Evolutionary conservation across 148 eudicot genomes (phyloP).

Genomic region (Vaccinium vitisidaea): DNA sequence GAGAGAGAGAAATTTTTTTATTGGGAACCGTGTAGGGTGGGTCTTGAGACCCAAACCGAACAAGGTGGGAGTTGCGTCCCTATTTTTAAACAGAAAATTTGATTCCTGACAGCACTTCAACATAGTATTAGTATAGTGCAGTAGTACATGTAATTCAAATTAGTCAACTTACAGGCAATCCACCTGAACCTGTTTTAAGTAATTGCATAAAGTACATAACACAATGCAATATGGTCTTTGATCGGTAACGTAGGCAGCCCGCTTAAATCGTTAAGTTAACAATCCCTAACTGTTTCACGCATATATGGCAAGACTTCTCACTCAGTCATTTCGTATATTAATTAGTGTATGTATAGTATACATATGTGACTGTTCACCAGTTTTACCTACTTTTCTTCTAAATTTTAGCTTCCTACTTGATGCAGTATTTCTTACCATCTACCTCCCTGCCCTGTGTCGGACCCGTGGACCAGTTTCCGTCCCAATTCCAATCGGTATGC

Average conservation of each 20-base stretch:
- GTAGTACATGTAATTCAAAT: too few relatives aligned
- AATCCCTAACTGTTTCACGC: background rate
- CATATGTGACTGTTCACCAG: constrained; percentile 12
- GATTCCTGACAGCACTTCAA: too few relatives aligned
- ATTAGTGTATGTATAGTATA: background rate
- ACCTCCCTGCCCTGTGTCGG: background rate
- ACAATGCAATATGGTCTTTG: background rate
- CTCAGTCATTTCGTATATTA: background rate
- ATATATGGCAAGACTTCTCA: background rate
- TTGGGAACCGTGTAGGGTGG: too few relatives aligned
- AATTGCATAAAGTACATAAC: background rate
- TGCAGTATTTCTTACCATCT: background rate
- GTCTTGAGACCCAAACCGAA: too few relatives aligned
- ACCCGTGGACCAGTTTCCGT: background rate
- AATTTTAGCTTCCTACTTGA: background rate
- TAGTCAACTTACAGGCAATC: too few relatives aligned
- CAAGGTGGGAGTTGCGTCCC: too few relatives aligned
- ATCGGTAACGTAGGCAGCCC: background rate
- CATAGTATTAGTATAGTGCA: too few relatives aligned
- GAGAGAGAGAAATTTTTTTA: too few relatives aligned
- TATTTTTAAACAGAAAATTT: too few relatives aligned
- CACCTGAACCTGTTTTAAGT: background rate
- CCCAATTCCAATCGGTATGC: background rate
- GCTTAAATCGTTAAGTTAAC: background rate
- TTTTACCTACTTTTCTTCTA: constrained; percentile 17